Evolutionary conservation across 2,329 filamentous ascomycete genomes (phyloP).

Genomic region (Aspergillus pseudoterreus): DNA sequence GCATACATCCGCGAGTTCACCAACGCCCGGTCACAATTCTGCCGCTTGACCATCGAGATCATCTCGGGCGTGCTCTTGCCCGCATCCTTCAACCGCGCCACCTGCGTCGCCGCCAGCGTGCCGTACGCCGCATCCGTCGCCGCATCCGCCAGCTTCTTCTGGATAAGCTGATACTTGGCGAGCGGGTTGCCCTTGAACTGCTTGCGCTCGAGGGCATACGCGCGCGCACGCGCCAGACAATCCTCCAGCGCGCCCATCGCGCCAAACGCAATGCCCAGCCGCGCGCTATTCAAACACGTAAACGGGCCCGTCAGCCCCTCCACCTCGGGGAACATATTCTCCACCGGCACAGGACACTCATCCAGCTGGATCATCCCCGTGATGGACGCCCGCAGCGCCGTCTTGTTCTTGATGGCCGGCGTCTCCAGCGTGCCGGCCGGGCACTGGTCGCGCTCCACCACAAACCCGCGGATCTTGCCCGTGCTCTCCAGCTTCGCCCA

Average conservation of each 20-base stretch:
- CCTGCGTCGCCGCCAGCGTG: constrained; percentile 83
- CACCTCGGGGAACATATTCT: constrained; percentile 90
- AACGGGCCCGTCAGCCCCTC: constrained; percentile 88
- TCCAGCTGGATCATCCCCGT: constrained; percentile 98
- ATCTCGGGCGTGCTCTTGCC: constrained; percentile 88
- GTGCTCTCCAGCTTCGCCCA: constrained; percentile 93
- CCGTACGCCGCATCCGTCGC: constrained; percentile 87
- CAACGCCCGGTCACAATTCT: constrained; percentile 92
- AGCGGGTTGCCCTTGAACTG: constrained; percentile 96
- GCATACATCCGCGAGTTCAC: constrained; percentile 66
- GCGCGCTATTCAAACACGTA: constrained; percentile 86
- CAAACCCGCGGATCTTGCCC: constrained; percentile 89
- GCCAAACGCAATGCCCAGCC: constrained; percentile 90
- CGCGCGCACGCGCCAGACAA: constrained; percentile 73
- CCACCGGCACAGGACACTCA: constrained; percentile 78
- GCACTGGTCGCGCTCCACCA: constrained; percentile 80
- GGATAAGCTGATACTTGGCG: constrained; percentile 92
- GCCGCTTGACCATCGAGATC: constrained; percentile 94
- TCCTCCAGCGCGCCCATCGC: constrained; percentile 94
- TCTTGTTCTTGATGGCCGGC: constrained; percentile 91
- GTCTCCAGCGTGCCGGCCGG: constrained; percentile 87
- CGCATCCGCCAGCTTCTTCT: constrained; percentile 96
- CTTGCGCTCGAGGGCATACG: constrained; percentile 86
- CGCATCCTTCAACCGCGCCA: constrained; percentile 87
- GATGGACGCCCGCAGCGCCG: constrained; percentile 83